phyloP scores from a whole-genome alignment of 768 basidiomycete genomes.

The Xerocomus spinulosus region DNA sequence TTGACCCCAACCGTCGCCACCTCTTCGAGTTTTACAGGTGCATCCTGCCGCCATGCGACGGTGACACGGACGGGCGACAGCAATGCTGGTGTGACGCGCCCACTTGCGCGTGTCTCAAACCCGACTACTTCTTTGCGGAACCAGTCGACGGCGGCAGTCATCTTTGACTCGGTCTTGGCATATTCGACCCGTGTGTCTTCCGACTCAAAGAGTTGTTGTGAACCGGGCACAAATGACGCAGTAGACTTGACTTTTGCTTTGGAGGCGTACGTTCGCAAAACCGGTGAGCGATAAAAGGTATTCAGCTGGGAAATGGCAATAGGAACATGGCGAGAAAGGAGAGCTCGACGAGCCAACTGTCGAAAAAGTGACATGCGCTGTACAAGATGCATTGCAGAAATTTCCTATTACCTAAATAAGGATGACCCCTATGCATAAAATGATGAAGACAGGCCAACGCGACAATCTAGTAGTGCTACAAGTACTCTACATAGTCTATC shows the following conservation, averaged over 20 bases:
- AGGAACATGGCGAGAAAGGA: not conserved
- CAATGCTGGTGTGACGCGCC: conserved; percentile 70
- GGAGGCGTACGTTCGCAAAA: conserved; percentile 25
- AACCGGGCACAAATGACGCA: conserved; percentile 59
- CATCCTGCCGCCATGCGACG: conserved; percentile 32
- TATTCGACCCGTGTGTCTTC: conserved; percentile 56
- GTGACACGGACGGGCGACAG: conserved; percentile 65
- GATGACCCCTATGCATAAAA: not conserved
- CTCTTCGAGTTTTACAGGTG: conserved; percentile 52
- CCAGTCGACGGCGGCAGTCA: conserved; percentile 65
- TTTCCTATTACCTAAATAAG: not conserved
- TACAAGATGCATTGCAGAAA: too few relatives aligned
- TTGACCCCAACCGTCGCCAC: conserved; percentile 77
- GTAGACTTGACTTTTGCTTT: conserved; percentile 44
- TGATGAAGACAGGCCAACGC: too few relatives aligned
- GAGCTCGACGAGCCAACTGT: conserved; percentile 1
- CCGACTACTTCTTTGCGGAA: conserved; percentile 73
- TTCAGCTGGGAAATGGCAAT: not conserved
- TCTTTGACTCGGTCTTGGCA: conserved; percentile 55
- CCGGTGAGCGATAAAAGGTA: not conserved
- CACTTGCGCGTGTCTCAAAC: conserved; percentile 66
- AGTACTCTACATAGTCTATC: not conserved
- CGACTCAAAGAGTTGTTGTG: conserved; percentile 55
- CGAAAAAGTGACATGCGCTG: not conserved
- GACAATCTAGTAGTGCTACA: conserved; percentile 5